Conservation (phyloP, 257 asterid genomes). For the Nicotiana knightiana region DNA sequence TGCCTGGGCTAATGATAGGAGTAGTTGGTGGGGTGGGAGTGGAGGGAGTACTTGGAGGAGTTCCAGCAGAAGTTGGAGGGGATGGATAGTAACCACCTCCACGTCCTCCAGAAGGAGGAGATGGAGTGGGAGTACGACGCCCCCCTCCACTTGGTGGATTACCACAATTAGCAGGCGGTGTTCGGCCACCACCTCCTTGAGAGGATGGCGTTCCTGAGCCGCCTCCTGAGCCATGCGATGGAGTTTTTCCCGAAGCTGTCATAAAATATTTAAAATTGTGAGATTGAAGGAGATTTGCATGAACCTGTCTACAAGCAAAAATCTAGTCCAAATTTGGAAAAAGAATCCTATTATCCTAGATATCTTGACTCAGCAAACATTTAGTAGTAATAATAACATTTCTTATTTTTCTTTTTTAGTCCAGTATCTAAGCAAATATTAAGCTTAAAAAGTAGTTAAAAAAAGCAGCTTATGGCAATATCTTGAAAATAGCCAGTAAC, state of each 20-base stretch:
- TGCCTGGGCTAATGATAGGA: conserved; percentile 15
- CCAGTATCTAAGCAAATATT: background rate
- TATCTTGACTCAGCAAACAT: background rate
- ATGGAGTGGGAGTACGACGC: conserved; percentile 34
- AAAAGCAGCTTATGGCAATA: background rate
- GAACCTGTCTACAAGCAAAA: background rate
- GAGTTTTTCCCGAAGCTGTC: conserved; percentile 37
- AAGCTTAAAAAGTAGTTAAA: background rate
- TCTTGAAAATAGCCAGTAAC: background rate
- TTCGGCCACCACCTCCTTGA: conserved; percentile 36
- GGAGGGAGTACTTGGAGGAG: background rate
- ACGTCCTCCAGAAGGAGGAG: conserved; percentile 26
- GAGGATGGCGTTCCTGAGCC: conserved; percentile 39
- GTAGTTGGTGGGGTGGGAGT: conserved; percentile 24
- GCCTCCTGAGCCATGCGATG: conserved; percentile 44
- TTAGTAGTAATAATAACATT: background rate
- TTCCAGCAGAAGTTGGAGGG: conserved; percentile 17
- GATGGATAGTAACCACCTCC: conserved; percentile 1
- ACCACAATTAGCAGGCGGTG: conserved; percentile 60
- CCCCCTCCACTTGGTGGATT: conserved; percentile 64
- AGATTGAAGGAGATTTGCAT: background rate
- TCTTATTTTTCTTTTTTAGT: background rate
- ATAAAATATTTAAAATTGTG: background rate
- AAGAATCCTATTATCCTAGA: background rate
- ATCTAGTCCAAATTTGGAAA: background rate